Base-by-base conservation (phyloP, 1,284 basidiomycete species). In the Peniophora sp. region DNA sequence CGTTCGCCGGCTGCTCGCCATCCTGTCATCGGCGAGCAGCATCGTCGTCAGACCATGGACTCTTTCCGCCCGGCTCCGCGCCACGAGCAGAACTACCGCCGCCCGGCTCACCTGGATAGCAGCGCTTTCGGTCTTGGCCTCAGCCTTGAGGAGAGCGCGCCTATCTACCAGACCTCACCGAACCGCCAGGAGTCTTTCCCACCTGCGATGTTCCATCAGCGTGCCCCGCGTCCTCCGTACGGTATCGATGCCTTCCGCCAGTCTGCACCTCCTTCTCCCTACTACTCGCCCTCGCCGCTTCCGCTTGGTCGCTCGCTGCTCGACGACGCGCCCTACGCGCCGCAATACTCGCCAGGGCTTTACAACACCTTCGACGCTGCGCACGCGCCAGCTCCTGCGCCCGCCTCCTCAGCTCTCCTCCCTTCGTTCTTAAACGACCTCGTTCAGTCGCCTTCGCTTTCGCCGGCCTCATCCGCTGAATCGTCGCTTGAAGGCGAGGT, bases 391-490 rank as follows among this genome's bases (percentile, higher is more conserved):
- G 74, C 71, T 2, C 64, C 63, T 32, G 55, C 54, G 20, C 45
- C 20, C 23, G 39, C 56, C 48, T 48, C 49, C 47, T 43, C 61
- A 35, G 78, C 74, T 16, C 70, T 87, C 36, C 70, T 89, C 12
- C 85, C 85, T 1, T 79, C 84, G 3, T 88, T 86, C 69, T 64
- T 89, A 53, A 81, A 85, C 60, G 81, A 87, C 53, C 81, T 87
- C 34, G 75, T 85, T 16, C 77, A 79, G 59, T 78, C 81, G 1
- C 80, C 82, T 14, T 75, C 81, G 3, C 69, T 77, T 47, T 83
- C 82, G 14, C 73, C 83, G 3, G 70, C 81, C 2, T 81, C 80
- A 20, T 73, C 78, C 3, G 80, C 81, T 1, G 83, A 80, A 2
- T 77, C 80, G 3, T 83, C 85, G 50, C 63, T 84, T 38, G 81